Base-by-base conservation (phyloP, 164 flowering plant genomes). In the Aristolochia fimbriata region DNA sequence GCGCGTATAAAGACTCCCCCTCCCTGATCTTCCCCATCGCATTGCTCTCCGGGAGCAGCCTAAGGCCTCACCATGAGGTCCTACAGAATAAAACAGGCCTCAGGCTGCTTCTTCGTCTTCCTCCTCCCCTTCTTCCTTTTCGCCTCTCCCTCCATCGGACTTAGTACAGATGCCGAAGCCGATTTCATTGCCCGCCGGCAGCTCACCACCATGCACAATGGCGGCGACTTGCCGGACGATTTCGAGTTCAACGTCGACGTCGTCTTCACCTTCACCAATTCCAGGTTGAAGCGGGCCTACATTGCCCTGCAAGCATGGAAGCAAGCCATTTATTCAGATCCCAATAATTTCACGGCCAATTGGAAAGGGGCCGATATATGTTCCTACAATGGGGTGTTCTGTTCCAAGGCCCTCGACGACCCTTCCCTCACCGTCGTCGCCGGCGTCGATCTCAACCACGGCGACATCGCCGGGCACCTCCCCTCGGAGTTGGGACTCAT, bases 291-390 rank as follows among this genome's bases (percentile, higher is more conserved):
- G 20, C 68, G 67, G 27, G 92, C 95, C 9, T 82, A 82, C 52
- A 55, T 74, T 45, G 95, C 81, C 24, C 80, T 90, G 15, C 85
- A 83, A 24, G 83, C 87, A 25, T 83, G 77, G 85, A 90, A 87
- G 54, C 62, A 73, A 20, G 84, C 88, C n/a, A 73, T 90, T 0
- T 80, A 72, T 49, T 89, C 92, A 0, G 97, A 89, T 61, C 97
- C 97, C 0, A 61, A 16, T 7, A 76, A 80, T 55, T 67, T 72
- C 15, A 87, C 87, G 0, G 71, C 63, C 20, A 81, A 85, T 33
- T 87, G 97, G 97, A 79, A 57, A 15, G 92, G 95, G 0, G 65
- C 78, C 0, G 57, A 90, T 45, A 86, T 87, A 1, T 89, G 97
- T 33, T 30, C 76, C 33, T 89, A 89, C 63, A 73, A 62, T 0